Evolutionary conservation across 345 rosid species (phyloP), one percentile per base, ranked within the genome.

Genomic region (Cardamine chenopodiifolia): DNA sequence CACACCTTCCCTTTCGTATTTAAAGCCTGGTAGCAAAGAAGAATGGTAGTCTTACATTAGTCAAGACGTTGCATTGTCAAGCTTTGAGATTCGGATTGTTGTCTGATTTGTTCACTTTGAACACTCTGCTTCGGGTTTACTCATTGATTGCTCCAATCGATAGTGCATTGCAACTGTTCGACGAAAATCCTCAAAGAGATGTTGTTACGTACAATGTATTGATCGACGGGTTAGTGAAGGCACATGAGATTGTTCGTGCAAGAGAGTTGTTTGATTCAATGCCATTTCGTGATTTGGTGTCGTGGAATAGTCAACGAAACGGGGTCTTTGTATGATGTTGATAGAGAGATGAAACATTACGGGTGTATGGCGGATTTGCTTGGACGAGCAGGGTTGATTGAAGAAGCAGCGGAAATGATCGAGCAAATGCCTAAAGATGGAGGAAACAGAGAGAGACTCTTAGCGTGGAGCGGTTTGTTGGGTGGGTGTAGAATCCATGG

Each of bases 351-450:
- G 49, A 91, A 83, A 79, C 97, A 89, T 75, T 91, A 84, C 5
- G 91, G 95, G 5, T 91, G 91, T 57, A 83, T 89, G 96, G 85
- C 86, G 39, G 93, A 89, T 82, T 80, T 89, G 86, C 86, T 86
- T n/a, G 88, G 86, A 2, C 74, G 95, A 69, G 89, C 91, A 8
- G 91, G 91, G 31, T 66, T 91, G 82, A 85, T 91, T 14, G 52
- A 75, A 59, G 90, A 89, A 84, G 86, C 89, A 2, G 70, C 82
- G 69, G 87, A 84, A 23, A 82, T 89, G 86, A 86, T 85, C 45
- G 66, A 79, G 57, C 74, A 44, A 44, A 85, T 87, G 89, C 93
- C 91, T 13, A 65, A 44, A 66, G 70, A 73, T 5, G 87, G 87
- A 18, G 91, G 86, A 67, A 78, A 31, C 13, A 17, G 77, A 37